Evolutionary conservation across 2,329 filamentous ascomycete species (phyloP).

Genomic region (Apiospora aurea): DNA sequence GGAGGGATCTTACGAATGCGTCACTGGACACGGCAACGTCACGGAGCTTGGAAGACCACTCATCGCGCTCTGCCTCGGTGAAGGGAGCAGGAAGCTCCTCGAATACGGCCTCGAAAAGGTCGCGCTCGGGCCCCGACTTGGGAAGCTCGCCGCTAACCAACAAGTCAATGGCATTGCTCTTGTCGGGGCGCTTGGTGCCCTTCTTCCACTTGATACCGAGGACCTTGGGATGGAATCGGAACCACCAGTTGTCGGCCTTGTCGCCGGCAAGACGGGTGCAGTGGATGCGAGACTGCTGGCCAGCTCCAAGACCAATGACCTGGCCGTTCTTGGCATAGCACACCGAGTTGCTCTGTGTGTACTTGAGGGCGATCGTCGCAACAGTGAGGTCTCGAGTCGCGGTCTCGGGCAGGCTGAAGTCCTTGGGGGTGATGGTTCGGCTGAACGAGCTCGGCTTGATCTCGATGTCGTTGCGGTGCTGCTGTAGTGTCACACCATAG

Average conservation of each 20-base stretch:
- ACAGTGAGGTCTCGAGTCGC: slow-evolving; percentile 91
- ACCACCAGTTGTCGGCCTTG: slow-evolving; percentile 99
- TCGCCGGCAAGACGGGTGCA: slow-evolving; percentile 97
- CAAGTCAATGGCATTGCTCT: slow-evolving; percentile 97
- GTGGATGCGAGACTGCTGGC: slow-evolving; percentile 97
- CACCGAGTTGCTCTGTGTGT: slow-evolving; percentile 98
- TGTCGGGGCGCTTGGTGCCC: slow-evolving; percentile 94
- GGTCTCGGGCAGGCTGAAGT: slow-evolving; percentile 76
- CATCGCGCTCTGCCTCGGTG: slow-evolving; percentile 81
- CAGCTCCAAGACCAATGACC: slow-evolving; percentile 91
- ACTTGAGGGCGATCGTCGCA: slow-evolving; percentile 96
- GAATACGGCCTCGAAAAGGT: slow-evolving; percentile 87
- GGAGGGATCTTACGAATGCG: slow-evolving; percentile 76
- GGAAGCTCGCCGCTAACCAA: slow-evolving; percentile 91
- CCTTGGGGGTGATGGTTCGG: slow-evolving; percentile 86
- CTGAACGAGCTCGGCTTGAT: slow-evolving; percentile 87
- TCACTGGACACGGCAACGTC: slow-evolving; percentile 91
- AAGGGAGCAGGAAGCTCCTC: slow-evolving; percentile 87
- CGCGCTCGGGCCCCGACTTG: slow-evolving; percentile 81
- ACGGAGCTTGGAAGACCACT: slow-evolving; percentile 83
- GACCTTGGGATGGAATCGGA: slow-evolving; percentile 93
- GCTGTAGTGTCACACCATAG: slow-evolving; percentile 86
- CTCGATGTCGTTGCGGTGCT: slow-evolving; percentile 90
- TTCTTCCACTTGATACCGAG: slow-evolving; percentile 95
- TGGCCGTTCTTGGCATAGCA: slow-evolving; percentile 97